Percentiles rank a stretch among this genome's conserved stretches.
Conservation (phyloP, 345 rosid species). For the Acer saccharum region DNA sequence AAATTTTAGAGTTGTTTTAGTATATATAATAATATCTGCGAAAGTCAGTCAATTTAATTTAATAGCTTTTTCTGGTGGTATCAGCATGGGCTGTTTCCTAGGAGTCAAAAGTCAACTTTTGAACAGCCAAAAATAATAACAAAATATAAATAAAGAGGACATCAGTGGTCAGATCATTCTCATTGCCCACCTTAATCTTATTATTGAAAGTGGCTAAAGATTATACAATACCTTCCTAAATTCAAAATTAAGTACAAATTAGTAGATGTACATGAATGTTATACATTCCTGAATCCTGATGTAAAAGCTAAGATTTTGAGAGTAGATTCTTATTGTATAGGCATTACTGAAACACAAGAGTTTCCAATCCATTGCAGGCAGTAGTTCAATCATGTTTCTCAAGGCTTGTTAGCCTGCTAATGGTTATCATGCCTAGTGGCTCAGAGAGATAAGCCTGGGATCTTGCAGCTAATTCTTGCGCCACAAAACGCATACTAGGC, state of each 20-base stretch:
- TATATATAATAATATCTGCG: not conserved
- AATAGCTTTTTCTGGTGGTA: not conserved
- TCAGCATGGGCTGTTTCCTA: not conserved
- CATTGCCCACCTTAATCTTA: not conserved
- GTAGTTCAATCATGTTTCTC: constrained; percentile 13
- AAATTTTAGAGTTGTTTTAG: no score
- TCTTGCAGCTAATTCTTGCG: constrained; percentile 55
- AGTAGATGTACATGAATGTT: not conserved
- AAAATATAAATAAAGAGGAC: not conserved
- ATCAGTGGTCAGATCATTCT: not conserved
- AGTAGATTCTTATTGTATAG: not conserved
- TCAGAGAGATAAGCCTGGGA: constrained; percentile 34
- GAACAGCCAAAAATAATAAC: not conserved
- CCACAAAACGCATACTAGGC: constrained; percentile 61
- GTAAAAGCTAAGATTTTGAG: not conserved
- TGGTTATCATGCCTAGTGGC: constrained; percentile 30
- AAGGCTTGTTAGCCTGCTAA: constrained; percentile 33
- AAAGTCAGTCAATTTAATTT: not conserved
- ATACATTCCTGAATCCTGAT: not conserved
- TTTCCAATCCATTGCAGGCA: not conserved
- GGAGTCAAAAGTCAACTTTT: constrained; percentile 10
- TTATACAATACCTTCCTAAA: not conserved
- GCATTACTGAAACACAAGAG: not conserved
- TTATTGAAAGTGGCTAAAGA: not conserved
- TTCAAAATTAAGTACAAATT: not conserved